phyloP scores from a whole-genome alignment of 441 rosid genomes.

The Pelargonium australe region DNA sequence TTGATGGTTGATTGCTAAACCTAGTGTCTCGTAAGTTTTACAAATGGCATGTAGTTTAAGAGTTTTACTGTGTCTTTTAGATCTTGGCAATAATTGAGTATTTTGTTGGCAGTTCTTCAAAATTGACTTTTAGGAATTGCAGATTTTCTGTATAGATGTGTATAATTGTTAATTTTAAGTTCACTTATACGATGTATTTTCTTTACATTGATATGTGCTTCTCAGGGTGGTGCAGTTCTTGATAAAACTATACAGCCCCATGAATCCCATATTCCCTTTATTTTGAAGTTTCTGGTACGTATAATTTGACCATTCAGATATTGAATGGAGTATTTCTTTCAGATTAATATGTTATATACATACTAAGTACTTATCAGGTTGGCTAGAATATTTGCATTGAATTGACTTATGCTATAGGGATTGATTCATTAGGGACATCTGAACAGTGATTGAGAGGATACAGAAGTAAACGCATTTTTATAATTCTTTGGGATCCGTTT shows the following conservation, averaged over 20 bases:
- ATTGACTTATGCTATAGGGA: too few relatives aligned
- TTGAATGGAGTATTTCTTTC: not conserved
- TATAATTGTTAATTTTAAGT: not conserved
- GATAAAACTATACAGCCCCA: conserved; percentile 80
- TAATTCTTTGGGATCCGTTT: not conserved
- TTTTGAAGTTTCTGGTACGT: conserved; percentile 89
- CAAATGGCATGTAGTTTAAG: too few relatives aligned
- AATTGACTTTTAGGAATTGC: not conserved
- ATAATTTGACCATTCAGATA: not conserved
- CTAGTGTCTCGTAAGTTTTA: too few relatives aligned
- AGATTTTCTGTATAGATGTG: conserved; percentile 2
- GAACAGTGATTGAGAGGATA: too few relatives aligned
- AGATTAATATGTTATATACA: not conserved
- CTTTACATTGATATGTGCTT: conserved; percentile 10
- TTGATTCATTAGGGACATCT: too few relatives aligned
- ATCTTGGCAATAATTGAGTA: not conserved
- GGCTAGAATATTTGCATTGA: too few relatives aligned
- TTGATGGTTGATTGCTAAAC: too few relatives aligned
- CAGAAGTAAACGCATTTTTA: too few relatives aligned
- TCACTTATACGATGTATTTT: not conserved
- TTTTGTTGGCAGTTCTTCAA: not conserved
- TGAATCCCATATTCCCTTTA: conserved; percentile 87
- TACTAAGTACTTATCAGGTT: not conserved
- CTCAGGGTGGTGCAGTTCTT: conserved; percentile 72
- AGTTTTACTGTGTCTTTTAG: too few relatives aligned